Conservation (phyloP, 2,329 filamentous ascomycete species). For the Penicillium freii region DNA sequence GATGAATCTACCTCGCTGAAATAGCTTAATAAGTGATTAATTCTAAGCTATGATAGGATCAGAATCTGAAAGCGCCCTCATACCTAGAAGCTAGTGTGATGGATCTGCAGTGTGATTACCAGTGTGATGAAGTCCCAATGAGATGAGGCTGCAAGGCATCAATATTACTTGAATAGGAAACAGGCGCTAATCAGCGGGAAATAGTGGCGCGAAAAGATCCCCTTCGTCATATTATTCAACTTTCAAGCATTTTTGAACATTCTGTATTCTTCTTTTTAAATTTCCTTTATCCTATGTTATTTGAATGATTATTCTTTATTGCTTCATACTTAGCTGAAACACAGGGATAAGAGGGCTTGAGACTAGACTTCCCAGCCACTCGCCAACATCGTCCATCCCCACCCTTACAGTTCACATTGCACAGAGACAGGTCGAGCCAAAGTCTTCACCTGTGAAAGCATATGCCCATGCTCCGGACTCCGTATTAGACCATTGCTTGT, state of each 20-base stretch:
- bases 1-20: background rate
- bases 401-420: constrained; percentile 5
- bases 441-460: background rate
- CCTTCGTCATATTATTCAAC: background rate
- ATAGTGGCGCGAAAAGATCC: background rate
- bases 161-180: background rate
- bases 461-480: background rate
- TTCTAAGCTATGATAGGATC: no score
- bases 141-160: constrained; percentile 1
- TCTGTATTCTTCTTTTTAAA: background rate
- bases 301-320: background rate
- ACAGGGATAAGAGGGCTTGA: background rate
- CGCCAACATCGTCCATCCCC: constrained; percentile 4
- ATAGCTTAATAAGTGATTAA: background rate
- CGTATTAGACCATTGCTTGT: background rate
- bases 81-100: background rate
- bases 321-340: background rate
- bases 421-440: background rate
- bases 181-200: background rate
- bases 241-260: background rate
- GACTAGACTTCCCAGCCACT: constrained; percentile 5
- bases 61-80: background rate
- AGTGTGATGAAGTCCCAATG: background rate
- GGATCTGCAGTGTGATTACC: background rate
- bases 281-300: background rate